Conservation (phyloP, 192 early-diverging fungal species). For the Gaertneriomyces sp. region DNA sequence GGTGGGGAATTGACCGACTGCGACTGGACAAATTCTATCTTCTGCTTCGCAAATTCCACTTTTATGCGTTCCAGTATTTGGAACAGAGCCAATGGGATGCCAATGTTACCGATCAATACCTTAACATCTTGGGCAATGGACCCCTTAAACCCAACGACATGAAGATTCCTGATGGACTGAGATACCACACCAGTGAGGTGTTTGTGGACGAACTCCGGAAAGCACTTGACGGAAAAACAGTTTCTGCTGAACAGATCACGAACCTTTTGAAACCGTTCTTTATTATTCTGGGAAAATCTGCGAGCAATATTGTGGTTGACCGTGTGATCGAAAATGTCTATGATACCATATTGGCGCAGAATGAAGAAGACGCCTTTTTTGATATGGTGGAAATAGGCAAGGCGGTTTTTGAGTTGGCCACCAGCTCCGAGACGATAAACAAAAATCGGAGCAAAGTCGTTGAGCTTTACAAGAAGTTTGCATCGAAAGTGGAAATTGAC, state of each 20-base stretch:
- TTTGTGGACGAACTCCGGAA: constrained; percentile 71
- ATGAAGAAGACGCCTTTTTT: constrained; percentile 7
- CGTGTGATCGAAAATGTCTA: constrained; percentile 41
- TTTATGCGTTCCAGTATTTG: constrained; percentile 60
- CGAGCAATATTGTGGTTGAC: constrained; percentile 43
- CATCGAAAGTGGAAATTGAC: constrained; percentile 23
- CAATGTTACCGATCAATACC: constrained; percentile 50
- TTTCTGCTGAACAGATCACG: constrained; percentile 29
- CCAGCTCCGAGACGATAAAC: constrained; percentile 16
- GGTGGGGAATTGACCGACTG: constrained; percentile 75
- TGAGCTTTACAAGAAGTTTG: constrained; percentile 35
- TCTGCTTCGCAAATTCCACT: constrained; percentile 63
- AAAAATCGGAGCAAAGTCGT: constrained; percentile 37
- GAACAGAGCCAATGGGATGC: constrained; percentile 56
- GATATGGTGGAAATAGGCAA: neutral
- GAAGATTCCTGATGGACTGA: constrained; percentile 63
- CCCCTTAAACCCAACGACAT: constrained; percentile 57
- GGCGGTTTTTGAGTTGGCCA: constrained; percentile 6
- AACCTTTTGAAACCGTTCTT: constrained; percentile 52
- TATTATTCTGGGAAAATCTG: constrained; percentile 42
- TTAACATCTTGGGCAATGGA: constrained; percentile 50
- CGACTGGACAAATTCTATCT: constrained; percentile 77
- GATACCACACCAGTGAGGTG: constrained; percentile 69
- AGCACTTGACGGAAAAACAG: constrained; percentile 43
- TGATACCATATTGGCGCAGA: constrained; percentile 39